Base-by-base conservation (phyloP, 495 filamentous ascomycete species). In the Saxophila tyrrhenica region DNA sequence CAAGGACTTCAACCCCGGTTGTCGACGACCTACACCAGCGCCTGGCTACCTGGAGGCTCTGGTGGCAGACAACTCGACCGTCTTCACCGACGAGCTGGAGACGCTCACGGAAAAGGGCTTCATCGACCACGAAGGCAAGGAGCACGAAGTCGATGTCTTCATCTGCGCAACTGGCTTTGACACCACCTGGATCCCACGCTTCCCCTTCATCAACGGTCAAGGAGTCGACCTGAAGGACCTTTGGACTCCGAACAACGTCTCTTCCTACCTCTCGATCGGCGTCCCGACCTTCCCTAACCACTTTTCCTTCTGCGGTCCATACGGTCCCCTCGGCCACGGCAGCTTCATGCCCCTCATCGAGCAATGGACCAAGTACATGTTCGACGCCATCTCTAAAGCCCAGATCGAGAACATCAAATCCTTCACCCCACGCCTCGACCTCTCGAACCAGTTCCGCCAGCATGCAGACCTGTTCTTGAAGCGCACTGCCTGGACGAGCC, bases 121-220 rank as follows among this genome's bases (percentile, higher is more conserved):
- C 61, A 51, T 60, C 7, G 66, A 68, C 53, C 54, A 64, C 20
- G 62, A 64, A 41, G 67, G 67, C 39, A 60, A 52, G 13, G 39
- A 59, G 15, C 64, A 68, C 52, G 58, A 63, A n/a, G 65, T 63
- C 16, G 68, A 71, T 32, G 64, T 68, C 20, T 64, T 70, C 50
- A 66, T 71, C 48, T 67, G 66, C 51, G 69, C 69, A 2, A 69
- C 69, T 15, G 69, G 69, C 25, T 71, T 71, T 55, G 63, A 71
- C 56, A 69, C 67, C 13, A 64, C 65, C 53, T 70, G 63, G 65
- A 61, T 63, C 8, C 65, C 68, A 17, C 65, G 63, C 1, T 67
- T 70, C 57, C 66, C 67, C 8, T 62, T 70, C 50, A 56, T 67
- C 46, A 59, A 64, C 38, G 61, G 60, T 17, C 17, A 48, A 17